Base-by-base conservation (phyloP, 495 filamentous ascomycete species). In the Zalerion maritima region DNA sequence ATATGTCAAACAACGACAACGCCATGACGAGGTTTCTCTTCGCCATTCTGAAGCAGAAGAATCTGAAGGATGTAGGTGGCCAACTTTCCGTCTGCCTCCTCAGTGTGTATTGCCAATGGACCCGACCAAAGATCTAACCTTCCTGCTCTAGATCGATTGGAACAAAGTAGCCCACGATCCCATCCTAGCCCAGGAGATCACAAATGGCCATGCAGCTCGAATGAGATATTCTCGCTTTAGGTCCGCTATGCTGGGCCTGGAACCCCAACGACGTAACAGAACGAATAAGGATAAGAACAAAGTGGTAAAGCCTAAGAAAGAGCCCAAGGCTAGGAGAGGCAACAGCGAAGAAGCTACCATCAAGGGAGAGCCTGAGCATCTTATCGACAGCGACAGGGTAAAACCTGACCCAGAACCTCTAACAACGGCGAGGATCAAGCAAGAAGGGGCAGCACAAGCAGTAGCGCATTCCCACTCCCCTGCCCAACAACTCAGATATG, bases 191-290 rank as follows among this genome's bases (percentile, higher is more conserved):
- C 58, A 75, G 24, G 59, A 67, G 31, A 80, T 83, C 34, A 77
- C 76, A 37, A 85, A 83, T 44, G 78, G 77, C 42, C 79, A 85
- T 49, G 79, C 79, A 6, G 77, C 79, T 18, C 75, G 79, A 25
- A 85, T 85, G 79, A 75, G 79, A 19, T 85, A 70, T 49, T 73
- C 71, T 13, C 71, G 79, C 22, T 81, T 82, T 56, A 58, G 34
- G n/a, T 28, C 42, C n/a, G 38, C 46, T 18, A 52, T 60, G 42
- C 34, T 61, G 7, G 55, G 54, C 21, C 36, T 45, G 17, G 53
- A 62, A 37, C 56, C 59, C 4, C 48, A 52, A 26, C 42, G 42
- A 16, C 50, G 57, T 6, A 60, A 56, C 40, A 50, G 54, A 24
- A 49, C 43, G 13, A 42, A 34, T n/a, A 32, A 41, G n/a, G 29